Percentiles rank a stretch among this genome's conserved stretches.
Conservation (phyloP, 2,329 filamentous ascomycete species). For the Trichoderma breve region DNA sequence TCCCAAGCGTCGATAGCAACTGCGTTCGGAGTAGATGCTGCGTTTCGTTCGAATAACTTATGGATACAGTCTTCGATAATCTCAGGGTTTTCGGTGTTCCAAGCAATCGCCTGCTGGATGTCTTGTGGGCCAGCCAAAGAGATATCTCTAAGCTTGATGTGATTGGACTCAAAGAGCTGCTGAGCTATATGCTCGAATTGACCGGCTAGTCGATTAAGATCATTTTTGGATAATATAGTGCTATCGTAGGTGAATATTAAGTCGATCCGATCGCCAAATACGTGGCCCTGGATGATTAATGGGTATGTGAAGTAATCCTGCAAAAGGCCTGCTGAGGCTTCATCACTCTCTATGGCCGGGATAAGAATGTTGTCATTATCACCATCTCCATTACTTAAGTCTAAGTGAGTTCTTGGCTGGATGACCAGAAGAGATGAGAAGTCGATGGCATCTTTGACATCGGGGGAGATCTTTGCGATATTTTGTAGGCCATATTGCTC, state of each 20-base stretch:
- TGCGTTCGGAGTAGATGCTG: neutral
- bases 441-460: slow-evolving; percentile 1
- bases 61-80: slow-evolving; percentile 11
- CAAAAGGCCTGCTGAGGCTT: neutral
- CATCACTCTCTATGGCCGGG: neutral
- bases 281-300: neutral
- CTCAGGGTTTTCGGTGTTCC: neutral
- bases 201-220: neutral
- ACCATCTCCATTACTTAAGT: neutral
- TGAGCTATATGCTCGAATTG: slow-evolving; percentile 9
- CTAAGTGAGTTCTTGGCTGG: neutral
- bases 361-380: neutral
- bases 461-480: neutral
- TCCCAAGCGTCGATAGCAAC: slow-evolving; percentile 14
- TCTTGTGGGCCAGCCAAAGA: neutral
- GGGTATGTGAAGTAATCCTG: slow-evolving; percentile 15
- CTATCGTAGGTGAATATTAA: neutral
- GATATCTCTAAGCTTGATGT: neutral
- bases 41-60: slow-evolving; percentile 30
- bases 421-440: slow-evolving; percentile 5
- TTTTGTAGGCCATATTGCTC: slow-evolving; percentile 11
- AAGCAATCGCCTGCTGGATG: neutral
- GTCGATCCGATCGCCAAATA: neutral
- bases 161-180: neutral
- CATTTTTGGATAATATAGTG: neutral